Percentiles rank a stretch among this genome's conserved stretches.
Conservation (phyloP, 2,329 filamentous ascomycete genomes). For the Colletotrichum incanum region DNA sequence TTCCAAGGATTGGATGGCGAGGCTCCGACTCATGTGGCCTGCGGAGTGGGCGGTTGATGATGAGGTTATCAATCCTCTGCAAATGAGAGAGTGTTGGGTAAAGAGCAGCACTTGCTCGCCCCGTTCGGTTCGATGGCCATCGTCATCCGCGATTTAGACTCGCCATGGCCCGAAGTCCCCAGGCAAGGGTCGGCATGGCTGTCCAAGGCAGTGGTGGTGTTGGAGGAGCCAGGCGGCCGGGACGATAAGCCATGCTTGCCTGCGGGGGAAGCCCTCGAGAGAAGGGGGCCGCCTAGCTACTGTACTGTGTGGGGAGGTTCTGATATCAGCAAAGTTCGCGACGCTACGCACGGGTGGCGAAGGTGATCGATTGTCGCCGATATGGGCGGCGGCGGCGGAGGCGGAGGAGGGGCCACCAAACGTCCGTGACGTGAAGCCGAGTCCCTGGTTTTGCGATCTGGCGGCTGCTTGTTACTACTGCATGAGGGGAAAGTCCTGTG, state of each 20-base stretch:
- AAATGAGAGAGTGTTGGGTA: neutral
- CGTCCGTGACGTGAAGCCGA: conserved; percentile 26
- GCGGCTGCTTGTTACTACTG: conserved; percentile 16
- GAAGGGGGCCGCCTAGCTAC: neutral
- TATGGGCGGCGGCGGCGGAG: conserved; percentile 1
- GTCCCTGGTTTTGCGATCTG: conserved; percentile 30
- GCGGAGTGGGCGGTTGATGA: conserved; percentile 1
- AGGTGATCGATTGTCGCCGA: conserved; percentile 10
- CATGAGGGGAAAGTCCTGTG: conserved; percentile 8
- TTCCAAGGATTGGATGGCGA: conserved; percentile 32
- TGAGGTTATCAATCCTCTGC: neutral
- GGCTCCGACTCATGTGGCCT: neutral
- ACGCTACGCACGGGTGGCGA: conserved; percentile 32
- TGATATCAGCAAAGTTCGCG: conserved; percentile 30
- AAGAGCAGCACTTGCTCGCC: conserved; percentile 2
- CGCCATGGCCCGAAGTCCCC: conserved; percentile 12
- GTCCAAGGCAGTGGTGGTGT: conserved; percentile 24
- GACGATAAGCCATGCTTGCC: conserved; percentile 25
- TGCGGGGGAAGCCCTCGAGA: neutral
- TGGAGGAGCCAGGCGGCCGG: conserved; percentile 36
- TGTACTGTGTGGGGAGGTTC: conserved; percentile 15
- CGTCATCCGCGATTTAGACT: conserved; percentile 34
- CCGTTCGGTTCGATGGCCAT: conserved; percentile 1
- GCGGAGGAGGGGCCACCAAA: conserved; percentile 2
- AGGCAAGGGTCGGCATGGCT: conserved; percentile 35